A percentile compares a stretch with the other conserved stretches of the same genome.
These are phyloP conservation scores for Trichothecium roseum DNA, from an alignment of 2,329 filamentous ascomycete genomes.

Conservation along the genomic window DNA sequence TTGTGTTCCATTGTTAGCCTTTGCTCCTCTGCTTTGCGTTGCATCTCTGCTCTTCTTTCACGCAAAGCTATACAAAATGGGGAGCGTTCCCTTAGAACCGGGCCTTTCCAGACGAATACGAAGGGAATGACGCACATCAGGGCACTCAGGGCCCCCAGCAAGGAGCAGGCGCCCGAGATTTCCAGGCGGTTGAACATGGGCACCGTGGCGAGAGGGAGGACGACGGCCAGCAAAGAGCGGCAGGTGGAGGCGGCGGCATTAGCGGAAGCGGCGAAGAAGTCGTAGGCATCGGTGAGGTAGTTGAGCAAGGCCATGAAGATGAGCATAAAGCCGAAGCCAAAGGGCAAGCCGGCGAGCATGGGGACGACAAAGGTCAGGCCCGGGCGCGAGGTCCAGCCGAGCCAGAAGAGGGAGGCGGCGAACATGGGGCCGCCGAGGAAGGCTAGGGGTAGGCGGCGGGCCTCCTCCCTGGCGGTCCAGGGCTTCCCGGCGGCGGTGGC, in stretches of 20 bases:
- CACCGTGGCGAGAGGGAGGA: slow-evolving; percentile 45
- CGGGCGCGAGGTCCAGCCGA: slow-evolving; percentile 45
- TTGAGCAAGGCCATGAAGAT: slow-evolving; percentile 56
- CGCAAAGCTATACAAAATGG: slow-evolving; percentile 52
- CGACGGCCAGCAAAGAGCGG: slow-evolving; percentile 85
- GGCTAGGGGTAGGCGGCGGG: slow-evolving; percentile 60
- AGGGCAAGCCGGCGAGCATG: slow-evolving; percentile 49
- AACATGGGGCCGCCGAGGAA: slow-evolving; percentile 59
- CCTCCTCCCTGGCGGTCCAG: slow-evolving; percentile 56
- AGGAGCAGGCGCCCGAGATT: slow-evolving; percentile 39
- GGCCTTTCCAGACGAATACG: slow-evolving; percentile 43
- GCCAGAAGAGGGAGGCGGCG: slow-evolving; percentile 46
- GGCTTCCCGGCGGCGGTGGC: slow-evolving; percentile 35
- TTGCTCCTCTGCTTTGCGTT: slow-evolving; percentile 25
- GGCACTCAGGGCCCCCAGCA: slow-evolving; percentile 38
- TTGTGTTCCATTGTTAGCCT: slow-evolving; percentile 16
- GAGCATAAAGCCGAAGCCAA: slow-evolving; percentile 50
- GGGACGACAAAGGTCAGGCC: slow-evolving; percentile 42
- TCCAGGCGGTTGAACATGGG: slow-evolving; percentile 38
- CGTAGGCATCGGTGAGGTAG: slow-evolving; percentile 58
- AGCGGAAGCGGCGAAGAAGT: slow-evolving; percentile 59
- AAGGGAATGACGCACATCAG: slow-evolving; percentile 41
- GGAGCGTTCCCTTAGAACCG: slow-evolving; percentile 42
- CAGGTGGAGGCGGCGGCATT: slow-evolving; percentile 80
- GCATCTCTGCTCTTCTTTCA: slow-evolving; percentile 37